Base-by-base conservation (phyloP, 768 basidiomycete genomes). In the Podaxis sp. region DNA sequence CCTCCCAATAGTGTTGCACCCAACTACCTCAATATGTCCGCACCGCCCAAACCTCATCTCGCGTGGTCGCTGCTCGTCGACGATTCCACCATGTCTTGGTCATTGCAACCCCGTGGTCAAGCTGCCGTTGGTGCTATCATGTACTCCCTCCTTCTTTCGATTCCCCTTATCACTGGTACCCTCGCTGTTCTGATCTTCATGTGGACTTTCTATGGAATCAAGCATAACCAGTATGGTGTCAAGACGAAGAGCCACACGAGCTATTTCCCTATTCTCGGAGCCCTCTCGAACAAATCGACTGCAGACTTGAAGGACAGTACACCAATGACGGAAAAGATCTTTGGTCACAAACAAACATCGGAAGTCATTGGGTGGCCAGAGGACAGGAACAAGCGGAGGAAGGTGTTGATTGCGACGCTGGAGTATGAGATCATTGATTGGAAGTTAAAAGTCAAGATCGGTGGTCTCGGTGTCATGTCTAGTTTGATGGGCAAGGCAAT, bases 341-440 rank as follows among this genome's bases (percentile, higher is more conserved):
- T 88, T 64, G 84, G 85, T 43, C 79, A 82, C 68, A 90, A 89
- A 69, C 77, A 81, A 22, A 80, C 80, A 9, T 69, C 73, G n/a
- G 90, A 93, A 46, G 80, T 94, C 64, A 94, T 97, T 62, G 95
- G 95, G n/a, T 97, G 95, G 95, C 95, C 95, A 0, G 95, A 97
- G 71, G 89, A 91, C 77, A 90, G 89, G 77, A 83, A 88, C 69
- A 97, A 96, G 75, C 87, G 94, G 53, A 83, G 95, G 72, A 93
- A 90, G 74, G 93, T 96, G 27, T 82, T 97, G 50, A 97, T 97
- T 64, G 79, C 95, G 17, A 96, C 95, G 0, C 82, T 97, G 55
- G 95, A 97, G 75, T 97, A 97, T 75, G 95, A 97, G 74, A 91
- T 97, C 71, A 87, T 97, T 70, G 95, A 96, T 71, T 97, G 95